phyloP scores from a whole-genome alignment of 805 yeast species.

The Candida manassasensis region DNA sequence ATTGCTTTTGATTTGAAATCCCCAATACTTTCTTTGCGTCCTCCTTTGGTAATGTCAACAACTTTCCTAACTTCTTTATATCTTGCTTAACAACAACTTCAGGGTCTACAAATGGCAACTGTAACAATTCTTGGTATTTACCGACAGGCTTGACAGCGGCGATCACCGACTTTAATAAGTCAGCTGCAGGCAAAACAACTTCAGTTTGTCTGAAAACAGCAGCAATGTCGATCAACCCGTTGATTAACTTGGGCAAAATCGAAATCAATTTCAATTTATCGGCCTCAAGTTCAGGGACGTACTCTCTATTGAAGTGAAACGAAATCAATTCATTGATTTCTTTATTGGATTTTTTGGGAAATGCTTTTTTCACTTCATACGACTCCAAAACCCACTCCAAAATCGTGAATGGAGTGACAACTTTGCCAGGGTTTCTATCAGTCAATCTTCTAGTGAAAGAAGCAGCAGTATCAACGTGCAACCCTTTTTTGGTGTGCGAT shows the following conservation, averaged over 20 bases:
- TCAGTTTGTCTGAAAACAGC: conserved; percentile 72
- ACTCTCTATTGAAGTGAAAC: conserved; percentile 55
- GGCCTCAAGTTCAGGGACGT: conserved; percentile 20
- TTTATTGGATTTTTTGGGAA: conserved; percentile 39
- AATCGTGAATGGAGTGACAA: conserved; percentile 54
- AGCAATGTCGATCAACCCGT: conserved; percentile 77
- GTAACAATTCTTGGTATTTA: conserved; percentile 62
- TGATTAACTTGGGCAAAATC: conserved; percentile 58
- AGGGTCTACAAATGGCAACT: conserved; percentile 69
- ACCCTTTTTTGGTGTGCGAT: conserved; percentile 74
- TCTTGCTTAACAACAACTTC: conserved; percentile 36
- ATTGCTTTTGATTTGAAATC: conserved; percentile 39
- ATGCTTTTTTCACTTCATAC: conserved; percentile 51
- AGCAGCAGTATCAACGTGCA: conserved; percentile 81
- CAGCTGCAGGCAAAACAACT: conserved; percentile 54
- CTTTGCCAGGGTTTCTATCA: conserved; percentile 68
- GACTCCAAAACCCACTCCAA: conserved; percentile 58
- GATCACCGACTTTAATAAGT: conserved; percentile 62
- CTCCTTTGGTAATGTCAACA: conserved; percentile 54
- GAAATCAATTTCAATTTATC: conserved; percentile 56
- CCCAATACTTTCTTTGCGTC: conserved; percentile 56
- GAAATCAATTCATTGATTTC: conserved; percentile 49
- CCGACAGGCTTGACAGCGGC: conserved; percentile 66
- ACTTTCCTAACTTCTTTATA: conserved; percentile 62
- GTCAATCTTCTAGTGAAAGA: conserved; percentile 65